Evolutionary conservation across 2,329 filamentous ascomycete species (phyloP).

Genomic region (Trichoderma sp.): DNA sequence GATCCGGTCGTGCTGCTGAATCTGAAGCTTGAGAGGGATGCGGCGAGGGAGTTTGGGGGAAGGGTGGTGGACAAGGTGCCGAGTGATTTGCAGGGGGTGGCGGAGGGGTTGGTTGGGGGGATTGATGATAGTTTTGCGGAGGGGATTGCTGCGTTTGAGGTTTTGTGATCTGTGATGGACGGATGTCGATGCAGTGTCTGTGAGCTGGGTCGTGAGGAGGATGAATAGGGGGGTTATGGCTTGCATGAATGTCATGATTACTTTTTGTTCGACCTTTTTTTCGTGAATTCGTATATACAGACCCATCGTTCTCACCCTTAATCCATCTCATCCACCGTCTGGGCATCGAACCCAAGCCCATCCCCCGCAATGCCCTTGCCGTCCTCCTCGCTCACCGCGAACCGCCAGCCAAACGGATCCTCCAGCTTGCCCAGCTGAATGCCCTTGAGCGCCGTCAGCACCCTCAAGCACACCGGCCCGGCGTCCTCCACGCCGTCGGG

Average conservation of each 20-base stretch:
- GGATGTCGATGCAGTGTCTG: neutral
- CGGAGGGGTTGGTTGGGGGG: constrained; percentile 41
- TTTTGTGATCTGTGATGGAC: neutral
- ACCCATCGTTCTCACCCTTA: neutral
- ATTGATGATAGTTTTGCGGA: constrained; percentile 45
- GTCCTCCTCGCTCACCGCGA: constrained; percentile 51
- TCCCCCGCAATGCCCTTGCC: constrained; percentile 34
- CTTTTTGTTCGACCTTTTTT: neutral
- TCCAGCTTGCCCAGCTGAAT: constrained; percentile 81
- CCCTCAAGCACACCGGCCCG: constrained; percentile 70
- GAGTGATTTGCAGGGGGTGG: constrained; percentile 37
- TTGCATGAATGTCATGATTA: neutral
- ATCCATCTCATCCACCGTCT: constrained; percentile 42
- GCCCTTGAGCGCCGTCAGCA: constrained; percentile 76
- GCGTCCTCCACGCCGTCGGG: constrained; percentile 63
- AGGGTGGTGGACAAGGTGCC: constrained; percentile 48
- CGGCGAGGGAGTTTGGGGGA: constrained; percentile 44
- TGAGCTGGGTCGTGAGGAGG: no score
- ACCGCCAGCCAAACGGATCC: constrained; percentile 76
- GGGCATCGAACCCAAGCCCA: constrained; percentile 29
- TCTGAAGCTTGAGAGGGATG: constrained; percentile 45
- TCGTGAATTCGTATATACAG: neutral
- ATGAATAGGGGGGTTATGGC: neutral
- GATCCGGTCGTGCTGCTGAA: constrained; percentile 48
- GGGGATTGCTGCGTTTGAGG: constrained; percentile 37